Evolutionary conservation across 2,329 filamentous ascomycete genomes (phyloP).

Genomic region (Aureobasidium vineae): DNA sequence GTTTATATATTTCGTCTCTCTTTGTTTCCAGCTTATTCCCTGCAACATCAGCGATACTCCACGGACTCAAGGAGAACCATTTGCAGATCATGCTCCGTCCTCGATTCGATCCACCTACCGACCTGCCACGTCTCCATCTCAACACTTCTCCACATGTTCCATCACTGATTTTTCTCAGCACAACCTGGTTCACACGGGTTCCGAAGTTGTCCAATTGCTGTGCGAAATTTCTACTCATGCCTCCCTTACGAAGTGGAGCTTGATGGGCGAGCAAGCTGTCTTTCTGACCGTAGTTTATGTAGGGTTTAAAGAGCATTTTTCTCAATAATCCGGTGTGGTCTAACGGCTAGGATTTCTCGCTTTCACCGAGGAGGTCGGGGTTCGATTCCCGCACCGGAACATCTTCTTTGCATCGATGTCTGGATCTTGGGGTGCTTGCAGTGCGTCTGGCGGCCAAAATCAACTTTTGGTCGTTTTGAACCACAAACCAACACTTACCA

Average conservation of each 20-base stretch:
- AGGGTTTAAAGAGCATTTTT: too few relatives aligned
- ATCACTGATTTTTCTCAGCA: too few relatives aligned
- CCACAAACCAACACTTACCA: too few relatives aligned
- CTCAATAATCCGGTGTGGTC: not conserved
- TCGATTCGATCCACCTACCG: not conserved
- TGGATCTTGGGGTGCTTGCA: not conserved
- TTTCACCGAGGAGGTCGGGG: conserved; percentile 11
- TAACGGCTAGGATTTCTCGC: conserved; percentile 2
- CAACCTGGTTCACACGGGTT: too few relatives aligned
- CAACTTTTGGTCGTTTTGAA: too few relatives aligned
- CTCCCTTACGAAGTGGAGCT: not conserved
- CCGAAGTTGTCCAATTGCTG: not conserved
- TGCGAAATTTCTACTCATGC: not conserved
- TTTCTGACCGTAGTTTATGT: too few relatives aligned
- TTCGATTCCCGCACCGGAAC: conserved; percentile 12
- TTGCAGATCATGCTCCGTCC: not conserved
- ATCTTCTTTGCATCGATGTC: not conserved
- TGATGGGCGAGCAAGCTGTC: too few relatives aligned
- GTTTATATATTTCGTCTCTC: not conserved
- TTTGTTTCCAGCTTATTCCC: not conserved
- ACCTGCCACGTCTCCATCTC: not conserved
- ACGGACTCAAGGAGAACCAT: not conserved
- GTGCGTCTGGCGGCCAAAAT: too few relatives aligned
- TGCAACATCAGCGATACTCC: not conserved
- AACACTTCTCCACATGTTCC: not conserved